Evolutionary conservation across 164 flowering plant genomes (phyloP).

Genomic region (Umbellularia californica): DNA sequence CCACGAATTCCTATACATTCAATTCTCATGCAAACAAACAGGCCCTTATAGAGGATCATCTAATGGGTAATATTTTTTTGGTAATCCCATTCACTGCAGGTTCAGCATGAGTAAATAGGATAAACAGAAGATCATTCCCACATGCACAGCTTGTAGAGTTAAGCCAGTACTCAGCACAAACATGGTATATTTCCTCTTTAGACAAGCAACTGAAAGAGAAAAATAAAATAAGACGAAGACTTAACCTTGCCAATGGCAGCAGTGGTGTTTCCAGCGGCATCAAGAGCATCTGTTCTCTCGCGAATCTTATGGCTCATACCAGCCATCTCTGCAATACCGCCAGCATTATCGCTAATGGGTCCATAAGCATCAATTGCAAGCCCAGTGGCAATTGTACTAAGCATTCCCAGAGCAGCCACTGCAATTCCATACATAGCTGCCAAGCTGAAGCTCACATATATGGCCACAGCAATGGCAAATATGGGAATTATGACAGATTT

Average conservation of each 20-base stretch:
- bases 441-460: conserved; percentile 47
- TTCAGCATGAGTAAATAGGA: not conserved
- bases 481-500: conserved; percentile 56
- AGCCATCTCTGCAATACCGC: conserved; percentile 23
- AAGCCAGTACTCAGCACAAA: not conserved
- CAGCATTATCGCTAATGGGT: conserved; percentile 22
- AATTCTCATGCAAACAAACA: too few species aligned
- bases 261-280: conserved; percentile 22
- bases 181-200: not conserved
- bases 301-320: conserved; percentile 20
- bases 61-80: too few species aligned
- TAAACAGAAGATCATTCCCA: not conserved
- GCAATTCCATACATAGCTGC: conserved; percentile 63
- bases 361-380: conserved; percentile 22
- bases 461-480: conserved; percentile 45
- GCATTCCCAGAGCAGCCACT: conserved; percentile 55
- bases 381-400: conserved; percentile 19
- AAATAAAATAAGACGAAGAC: not conserved
- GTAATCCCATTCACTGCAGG: not conserved
- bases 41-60: too few species aligned
- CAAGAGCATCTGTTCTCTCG: conserved; percentile 19
- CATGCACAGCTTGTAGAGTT: not conserved
- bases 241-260: conserved; percentile 23
- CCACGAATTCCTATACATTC: too few species aligned
- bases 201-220: not conserved